These are phyloP conservation scores for Trichoderma gamsii DNA, from an alignment of 495 filamentous ascomycete genomes.

Conservation along the genomic window DNA sequence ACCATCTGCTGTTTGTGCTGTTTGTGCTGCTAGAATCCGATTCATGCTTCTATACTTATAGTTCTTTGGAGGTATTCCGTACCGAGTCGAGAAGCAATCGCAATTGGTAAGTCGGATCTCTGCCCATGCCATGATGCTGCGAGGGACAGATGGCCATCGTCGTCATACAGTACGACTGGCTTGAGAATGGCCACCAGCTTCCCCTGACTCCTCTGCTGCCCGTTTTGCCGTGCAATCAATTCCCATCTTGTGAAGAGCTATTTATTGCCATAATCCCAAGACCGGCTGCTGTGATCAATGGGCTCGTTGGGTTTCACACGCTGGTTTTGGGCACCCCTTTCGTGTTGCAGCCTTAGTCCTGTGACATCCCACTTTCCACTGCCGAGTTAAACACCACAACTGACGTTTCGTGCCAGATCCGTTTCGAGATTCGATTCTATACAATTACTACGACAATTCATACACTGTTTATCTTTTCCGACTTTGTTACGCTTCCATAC, in stretches of 20 bases:
- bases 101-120: background rate
- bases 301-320: background rate
- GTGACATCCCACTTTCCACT: background rate
- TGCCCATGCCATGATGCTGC: background rate
- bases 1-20: background rate
- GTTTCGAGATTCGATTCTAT: background rate
- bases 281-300: background rate
- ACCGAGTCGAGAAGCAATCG: background rate
- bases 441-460: background rate
- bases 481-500: background rate
- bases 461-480: background rate
- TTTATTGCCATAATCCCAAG: background rate
- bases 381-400: background rate
- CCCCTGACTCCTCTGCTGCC: background rate
- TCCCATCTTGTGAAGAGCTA: background rate
- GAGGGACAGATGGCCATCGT: background rate
- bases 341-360: constrained; percentile 10
- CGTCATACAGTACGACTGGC: background rate
- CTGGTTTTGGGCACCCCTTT: background rate
- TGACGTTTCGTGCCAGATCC: background rate
- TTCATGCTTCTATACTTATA: background rate
- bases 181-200: background rate
- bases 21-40: background rate
- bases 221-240: background rate
- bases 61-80: background rate